Evolutionary conservation across 768 basidiomycete species (phyloP), one percentile per base, ranked within the genome.

Genomic region (Gautieria morchelliformis): DNA sequence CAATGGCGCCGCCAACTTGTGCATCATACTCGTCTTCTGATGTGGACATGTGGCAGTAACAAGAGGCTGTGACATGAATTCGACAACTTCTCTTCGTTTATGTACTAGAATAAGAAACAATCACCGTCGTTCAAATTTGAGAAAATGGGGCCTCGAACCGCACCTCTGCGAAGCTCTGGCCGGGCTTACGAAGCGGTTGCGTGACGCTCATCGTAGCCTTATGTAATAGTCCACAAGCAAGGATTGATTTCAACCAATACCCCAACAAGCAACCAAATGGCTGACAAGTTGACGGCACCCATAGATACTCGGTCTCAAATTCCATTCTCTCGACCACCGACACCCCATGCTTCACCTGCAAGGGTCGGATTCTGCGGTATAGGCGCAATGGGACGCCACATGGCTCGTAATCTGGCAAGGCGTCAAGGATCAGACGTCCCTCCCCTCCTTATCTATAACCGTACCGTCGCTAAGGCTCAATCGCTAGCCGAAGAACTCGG

Each of bases 381-480:
- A 8, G 72, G 71, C 1, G 67, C 64, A 50, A 65, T 64, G 60
- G 58, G 56, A 12, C 46, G 40, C 56, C 68, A 74, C 19, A 93
- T 93, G 87, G 87, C 86, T 6, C 75, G 77, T 39, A 95, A 94
- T 68, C 75, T 95, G 35, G 88, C 87, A 35, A 80, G 70, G 44
- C 72, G 77, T 61, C 75, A 70, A 46, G 68, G 70, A 19, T 62
- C 70, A 5, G 71, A 75, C 46, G 59, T 74, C 35, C 72, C 74
- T 0, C 82, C 89, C 4, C 65, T 93, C 51, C 67, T 85, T 37
- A 76, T 94, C 9, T 92, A 81, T 75, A 95, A 93, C 66, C 80
- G 92, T n/a, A 78, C 82, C 7, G 55, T 67, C 5, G 73, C 77
- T 33, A 90, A 87, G 67, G 69, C 79, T 17, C 78, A 85, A 55